Percentiles rank a stretch among this genome's conserved stretches.
Evolutionary conservation across 352 stramenopile species (phyloP).

Genomic region (Globisporangium heterothallicum): DNA sequence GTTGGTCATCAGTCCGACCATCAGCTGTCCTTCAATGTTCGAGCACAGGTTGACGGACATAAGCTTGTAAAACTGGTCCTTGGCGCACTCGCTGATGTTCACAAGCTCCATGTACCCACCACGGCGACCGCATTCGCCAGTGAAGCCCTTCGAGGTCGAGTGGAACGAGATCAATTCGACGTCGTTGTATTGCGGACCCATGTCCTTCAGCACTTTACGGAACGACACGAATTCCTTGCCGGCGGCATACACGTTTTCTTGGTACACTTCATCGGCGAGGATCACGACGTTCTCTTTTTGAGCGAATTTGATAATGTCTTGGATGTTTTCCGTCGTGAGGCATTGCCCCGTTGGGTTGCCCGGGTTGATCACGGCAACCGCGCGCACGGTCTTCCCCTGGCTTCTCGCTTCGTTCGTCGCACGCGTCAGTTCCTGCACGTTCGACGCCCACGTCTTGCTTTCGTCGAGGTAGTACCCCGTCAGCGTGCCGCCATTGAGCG

Average conservation of each 20-base stretch:
- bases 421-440: slow-evolving; percentile 86
- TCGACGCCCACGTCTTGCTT: slow-evolving; percentile 88
- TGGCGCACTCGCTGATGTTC: slow-evolving; percentile 88
- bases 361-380: slow-evolving; percentile 99
- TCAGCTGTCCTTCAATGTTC: slow-evolving; percentile 96
- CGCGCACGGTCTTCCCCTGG: slow-evolving; percentile 90
- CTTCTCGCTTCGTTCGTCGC: slow-evolving; percentile 84
- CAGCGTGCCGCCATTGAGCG: slow-evolving; percentile 91
- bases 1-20: slow-evolving; percentile 98
- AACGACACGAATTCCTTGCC: slow-evolving; percentile 93
- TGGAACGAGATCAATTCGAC: slow-evolving; percentile 99
- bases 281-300: slow-evolving; percentile 93
- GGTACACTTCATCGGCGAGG: slow-evolving; percentile 99
- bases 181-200: slow-evolving; percentile 73
- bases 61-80: slow-evolving; percentile 99
- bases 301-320: slow-evolving; percentile 96
- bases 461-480: slow-evolving; percentile 98
- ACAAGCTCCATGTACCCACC: slow-evolving; percentile 97
- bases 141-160: slow-evolving; percentile 98
- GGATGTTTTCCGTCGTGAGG: slow-evolving; percentile 82
- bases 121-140: slow-evolving; percentile 96
- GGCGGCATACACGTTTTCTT: slow-evolving; percentile 98
- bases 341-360: slow-evolving; percentile 97
- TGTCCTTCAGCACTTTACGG: slow-evolving; percentile 91
- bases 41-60: slow-evolving; percentile 96